Conservation (phyloP, 1,139 yeast genomes). For the Lodderomyces parapsilosis region DNA sequence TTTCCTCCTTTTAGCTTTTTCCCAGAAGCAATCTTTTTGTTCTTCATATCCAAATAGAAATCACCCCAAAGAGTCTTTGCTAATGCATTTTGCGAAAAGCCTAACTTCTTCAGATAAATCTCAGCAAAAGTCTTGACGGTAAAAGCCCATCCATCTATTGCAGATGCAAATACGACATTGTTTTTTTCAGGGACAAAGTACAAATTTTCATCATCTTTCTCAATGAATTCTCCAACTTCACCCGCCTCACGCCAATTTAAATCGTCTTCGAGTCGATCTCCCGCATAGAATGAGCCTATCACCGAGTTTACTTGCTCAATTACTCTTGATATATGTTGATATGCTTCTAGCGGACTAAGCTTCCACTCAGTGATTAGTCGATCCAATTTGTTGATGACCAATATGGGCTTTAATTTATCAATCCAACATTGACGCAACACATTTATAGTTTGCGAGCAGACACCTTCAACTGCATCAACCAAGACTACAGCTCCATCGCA, state of each 20-base stretch:
- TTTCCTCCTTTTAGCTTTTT: constrained; percentile 46
- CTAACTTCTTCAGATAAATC: constrained; percentile 80
- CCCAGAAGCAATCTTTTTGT: constrained; percentile 71
- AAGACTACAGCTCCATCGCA: constrained; percentile 97
- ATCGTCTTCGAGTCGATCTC: constrained; percentile 92
- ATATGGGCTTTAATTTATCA: constrained; percentile 81
- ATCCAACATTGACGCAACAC: constrained; percentile 96
- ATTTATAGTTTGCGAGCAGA: constrained; percentile 93
- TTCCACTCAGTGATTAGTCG: constrained; percentile 80
- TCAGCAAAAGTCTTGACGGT: constrained; percentile 85
- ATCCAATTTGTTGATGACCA: constrained; percentile 93
- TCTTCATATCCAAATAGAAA: constrained; percentile 82
- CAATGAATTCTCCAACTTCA: constrained; percentile 58
- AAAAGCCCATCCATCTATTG: constrained; percentile 98
- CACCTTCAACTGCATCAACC: constrained; percentile 98
- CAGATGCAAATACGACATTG: constrained; percentile 92
- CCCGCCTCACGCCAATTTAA: constrained; percentile 75
- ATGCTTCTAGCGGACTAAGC: constrained; percentile 82
- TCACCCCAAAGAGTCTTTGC: constrained; percentile 97
- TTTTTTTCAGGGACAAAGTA: constrained; percentile 89
- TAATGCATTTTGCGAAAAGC: constrained; percentile 76
- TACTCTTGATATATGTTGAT: constrained; percentile 69
- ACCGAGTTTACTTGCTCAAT: constrained; percentile 95
- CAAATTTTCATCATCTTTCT: constrained; percentile 76
- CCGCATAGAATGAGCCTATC: constrained; percentile 88